Base-by-base conservation (phyloP, 441 rosid genomes). In the Erysimum pusillum region DNA sequence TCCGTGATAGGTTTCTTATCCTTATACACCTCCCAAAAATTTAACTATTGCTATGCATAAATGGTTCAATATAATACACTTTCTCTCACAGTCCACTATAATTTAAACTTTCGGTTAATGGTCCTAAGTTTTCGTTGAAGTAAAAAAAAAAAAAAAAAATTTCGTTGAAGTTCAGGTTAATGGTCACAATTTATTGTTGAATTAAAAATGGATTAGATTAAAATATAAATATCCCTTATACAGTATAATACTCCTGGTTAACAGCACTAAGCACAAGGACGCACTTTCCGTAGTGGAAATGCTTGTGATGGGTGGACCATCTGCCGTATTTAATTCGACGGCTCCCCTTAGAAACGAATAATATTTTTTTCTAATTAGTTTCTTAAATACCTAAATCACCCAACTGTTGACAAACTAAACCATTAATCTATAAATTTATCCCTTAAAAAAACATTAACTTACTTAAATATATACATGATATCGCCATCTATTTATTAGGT, bases 211-310 rank as follows among this genome's bases (percentile, higher is more conserved):
- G 28, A 63, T 4, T 77, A 46, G 42, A 39, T 61, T 61, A 68
- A 10, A 51, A 76, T 62, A 52, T 48, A 34, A 46, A 25, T 36
- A 20, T 69, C 52, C 5, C 22, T n/a, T 41, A 9, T 44, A 69
- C 11, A 77, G 41, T 31, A 65, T n/a, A n/a, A n/a, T n/a, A n/a
- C n/a, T n/a, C n/a, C n/a, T 64, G 63, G 49, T 51, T 57, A 62
- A 32, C 39, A 63, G 61, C 67, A 63, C 75, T 53, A 63, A 63
- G 73, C 81, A 65, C 42, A 71, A 65, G 69, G 28, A 78, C 64
- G 77, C 81, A 78, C 77, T 66, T 66, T 66, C 64, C 73, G 15
- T 78, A 73, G 77, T 78, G 81, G 77, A 60, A 41, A 56, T 57
- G 81, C 11, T 66, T 56, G 64, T 77, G 76, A 57, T 64, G 63